Conservation (phyloP, 2,329 filamentous ascomycete species). For the Chaetothyriales sp. region DNA sequence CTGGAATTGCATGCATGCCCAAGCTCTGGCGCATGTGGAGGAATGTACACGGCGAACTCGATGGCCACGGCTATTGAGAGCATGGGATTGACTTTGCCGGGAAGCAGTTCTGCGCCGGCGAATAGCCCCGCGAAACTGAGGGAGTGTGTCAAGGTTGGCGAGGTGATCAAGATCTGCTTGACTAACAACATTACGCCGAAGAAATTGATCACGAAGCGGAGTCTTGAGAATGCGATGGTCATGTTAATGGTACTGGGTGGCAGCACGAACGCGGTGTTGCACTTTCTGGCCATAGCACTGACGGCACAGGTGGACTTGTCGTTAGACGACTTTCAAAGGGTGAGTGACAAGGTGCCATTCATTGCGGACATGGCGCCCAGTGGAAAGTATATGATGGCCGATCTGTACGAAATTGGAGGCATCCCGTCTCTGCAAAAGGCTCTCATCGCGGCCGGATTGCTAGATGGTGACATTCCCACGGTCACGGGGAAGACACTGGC, state of each 20-base stretch:
- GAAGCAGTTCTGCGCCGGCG: slow-evolving; percentile 72
- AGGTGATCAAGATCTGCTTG: slow-evolving; percentile 67
- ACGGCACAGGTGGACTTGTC: slow-evolving; percentile 65
- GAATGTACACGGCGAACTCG: slow-evolving; percentile 87
- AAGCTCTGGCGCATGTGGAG: slow-evolving; percentile 66
- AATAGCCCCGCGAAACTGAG: slow-evolving; percentile 69
- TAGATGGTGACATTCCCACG: slow-evolving; percentile 67
- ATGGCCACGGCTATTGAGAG: slow-evolving; percentile 86
- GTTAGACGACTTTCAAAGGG: slow-evolving; percentile 69
- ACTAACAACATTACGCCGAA: slow-evolving; percentile 68
- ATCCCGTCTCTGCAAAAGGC: slow-evolving; percentile 77
- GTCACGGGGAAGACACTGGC: slow-evolving; percentile 74
- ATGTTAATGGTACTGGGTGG: slow-evolving; percentile 88
- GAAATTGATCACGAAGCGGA: slow-evolving; percentile 63
- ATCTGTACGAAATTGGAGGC: slow-evolving; percentile 73
- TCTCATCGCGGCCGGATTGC: slow-evolving; percentile 58
- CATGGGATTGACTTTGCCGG: slow-evolving; percentile 70
- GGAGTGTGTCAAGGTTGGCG: slow-evolving; percentile 69
- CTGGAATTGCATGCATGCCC: slow-evolving; percentile 69
- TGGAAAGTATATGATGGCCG: slow-evolving; percentile 76
- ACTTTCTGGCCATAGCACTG: slow-evolving; percentile 81
- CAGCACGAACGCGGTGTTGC: slow-evolving; percentile 76
- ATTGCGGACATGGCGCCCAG: slow-evolving; percentile 74
- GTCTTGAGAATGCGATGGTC: slow-evolving; percentile 79
- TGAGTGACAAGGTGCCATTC: slow-evolving; percentile 71